Conservation (phyloP, 352 stramenopile genomes). For the Pythium sp. region DNA sequence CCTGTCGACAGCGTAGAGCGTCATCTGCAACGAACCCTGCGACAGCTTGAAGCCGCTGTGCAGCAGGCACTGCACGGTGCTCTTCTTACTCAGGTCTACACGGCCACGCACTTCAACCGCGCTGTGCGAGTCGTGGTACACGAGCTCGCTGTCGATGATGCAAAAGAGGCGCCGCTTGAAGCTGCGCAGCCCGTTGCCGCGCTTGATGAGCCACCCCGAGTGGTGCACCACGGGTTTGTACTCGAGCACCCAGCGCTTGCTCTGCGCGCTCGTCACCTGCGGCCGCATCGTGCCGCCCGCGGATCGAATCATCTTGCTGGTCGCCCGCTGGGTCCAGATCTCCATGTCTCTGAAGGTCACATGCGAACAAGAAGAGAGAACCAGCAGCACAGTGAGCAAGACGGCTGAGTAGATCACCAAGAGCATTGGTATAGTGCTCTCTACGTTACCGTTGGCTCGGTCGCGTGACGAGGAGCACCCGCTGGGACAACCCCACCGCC, state of each 20-base stretch:
- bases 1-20: constrained; percentile 75
- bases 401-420: not conserved
- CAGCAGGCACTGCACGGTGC: constrained; percentile 56
- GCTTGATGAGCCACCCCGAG: constrained; percentile 88
- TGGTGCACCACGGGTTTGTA: constrained; percentile 83
- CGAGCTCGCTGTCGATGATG: constrained; percentile 82
- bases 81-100: constrained; percentile 68
- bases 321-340: constrained; percentile 77
- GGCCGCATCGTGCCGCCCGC: constrained; percentile 39
- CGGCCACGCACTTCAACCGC: constrained; percentile 70
- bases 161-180: constrained; percentile 87
- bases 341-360: constrained; percentile 56
- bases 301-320: constrained; percentile 72
- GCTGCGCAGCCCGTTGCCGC: constrained; percentile 67
- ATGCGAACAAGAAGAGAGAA: constrained; percentile 2
- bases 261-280: constrained; percentile 51
- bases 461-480: constrained; percentile 69
- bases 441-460: constrained; percentile 58
- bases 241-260: constrained; percentile 66
- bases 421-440: too few species aligned
- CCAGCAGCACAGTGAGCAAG: not conserved
- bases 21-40: constrained; percentile 74
- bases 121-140: constrained; percentile 83
- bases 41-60: constrained; percentile 77
- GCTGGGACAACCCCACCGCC: constrained; percentile 25